Evolutionary conservation across 257 asterid species (phyloP), one percentile per base, ranked within the genome.

Genomic region (Cruciata laevipes): DNA sequence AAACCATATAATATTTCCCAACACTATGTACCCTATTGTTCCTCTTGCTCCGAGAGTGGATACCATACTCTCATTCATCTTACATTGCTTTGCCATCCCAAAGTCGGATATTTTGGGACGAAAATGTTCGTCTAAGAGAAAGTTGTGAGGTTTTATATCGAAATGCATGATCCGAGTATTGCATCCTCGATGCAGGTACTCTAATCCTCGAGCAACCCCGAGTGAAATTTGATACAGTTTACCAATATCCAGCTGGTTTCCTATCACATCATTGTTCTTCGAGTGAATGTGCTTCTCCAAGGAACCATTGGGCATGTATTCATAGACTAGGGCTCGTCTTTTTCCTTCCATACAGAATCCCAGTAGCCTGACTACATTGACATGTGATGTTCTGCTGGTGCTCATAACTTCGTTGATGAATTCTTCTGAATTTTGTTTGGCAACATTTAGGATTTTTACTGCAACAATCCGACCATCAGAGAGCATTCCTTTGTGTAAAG

Each of bases 131-230:
- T 73, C 78, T 11, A 77, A 73, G 42, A 79, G 75, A 35, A 78
- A 71, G 20, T 78, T 78, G 16, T 74, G 83, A 44, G 80, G 80
- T 37, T 78, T 78, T 40, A 79, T 79, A 68, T 79, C 76, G 6
- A 79, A 75, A 70, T 76, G 83, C 52, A 75, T 9, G 24, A 79
- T 79, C 30, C 81, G 38, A 0, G 74, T 68, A 8, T 73, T 69
- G 71, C 78, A 73, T 7, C 81, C 81, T 52, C 61, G 59, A 33
- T 79, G 83, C 69, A 79, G 69, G 52, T 79, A 79, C 42, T 79
- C 78, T n/a, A 79, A 67, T 30, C 83, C 83, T 31, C 62, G 61
- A 32, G 67, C 78, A 20, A 73, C 69, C 5, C 78, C 78, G n/a
- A 73, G 35, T 0, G 83, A 70, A 35, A 79, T 79, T 63, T 44